These are phyloP conservation scores for Colletotrichum liaoningense DNA, from an alignment of 2,329 filamentous ascomycete species.

Conservation along the genomic window DNA sequence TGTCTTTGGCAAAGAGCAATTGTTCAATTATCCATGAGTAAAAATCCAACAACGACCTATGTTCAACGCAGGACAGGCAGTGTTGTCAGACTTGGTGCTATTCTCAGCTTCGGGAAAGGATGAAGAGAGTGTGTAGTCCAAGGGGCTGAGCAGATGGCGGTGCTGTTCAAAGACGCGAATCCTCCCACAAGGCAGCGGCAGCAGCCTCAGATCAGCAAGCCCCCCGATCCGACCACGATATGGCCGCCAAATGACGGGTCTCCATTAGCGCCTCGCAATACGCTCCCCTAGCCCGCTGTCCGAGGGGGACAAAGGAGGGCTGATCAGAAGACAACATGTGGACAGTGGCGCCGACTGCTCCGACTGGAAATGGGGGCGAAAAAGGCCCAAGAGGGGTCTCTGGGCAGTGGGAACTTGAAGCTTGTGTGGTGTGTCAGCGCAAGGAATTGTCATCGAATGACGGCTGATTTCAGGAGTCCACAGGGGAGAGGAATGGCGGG, in stretches of 20 bases:
- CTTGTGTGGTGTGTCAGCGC: slow-evolving; percentile 25
- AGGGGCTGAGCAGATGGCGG: slow-evolving; percentile 30
- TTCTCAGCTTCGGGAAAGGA: slow-evolving; percentile 26
- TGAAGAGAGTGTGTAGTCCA: background rate
- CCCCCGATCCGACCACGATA: background rate
- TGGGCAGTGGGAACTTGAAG: background rate
- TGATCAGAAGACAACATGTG: slow-evolving; percentile 3
- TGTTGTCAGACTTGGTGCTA: slow-evolving; percentile 23
- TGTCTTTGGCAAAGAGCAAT: background rate
- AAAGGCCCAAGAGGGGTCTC: background rate
- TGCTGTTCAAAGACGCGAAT: slow-evolving; percentile 20
- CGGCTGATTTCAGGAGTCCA: slow-evolving; percentile 17
- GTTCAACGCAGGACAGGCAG: background rate
- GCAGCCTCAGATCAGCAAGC: background rate
- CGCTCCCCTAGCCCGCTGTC: slow-evolving; percentile 16
- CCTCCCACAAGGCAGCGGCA: slow-evolving; percentile 5
- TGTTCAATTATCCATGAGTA: slow-evolving; percentile 12
- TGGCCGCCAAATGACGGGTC: slow-evolving; percentile 9
- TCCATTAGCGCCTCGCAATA: slow-evolving; percentile 23
- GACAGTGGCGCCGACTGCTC: background rate
- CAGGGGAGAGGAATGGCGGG: slow-evolving; percentile 25
- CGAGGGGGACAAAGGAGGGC: slow-evolving; percentile 12
- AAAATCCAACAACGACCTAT: slow-evolving; percentile 1
- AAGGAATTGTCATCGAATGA: slow-evolving; percentile 27
- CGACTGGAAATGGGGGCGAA: slow-evolving; percentile 1